Base-by-base conservation (phyloP, 2,329 filamentous ascomycete species). In the Hortaea werneckii region DNA sequence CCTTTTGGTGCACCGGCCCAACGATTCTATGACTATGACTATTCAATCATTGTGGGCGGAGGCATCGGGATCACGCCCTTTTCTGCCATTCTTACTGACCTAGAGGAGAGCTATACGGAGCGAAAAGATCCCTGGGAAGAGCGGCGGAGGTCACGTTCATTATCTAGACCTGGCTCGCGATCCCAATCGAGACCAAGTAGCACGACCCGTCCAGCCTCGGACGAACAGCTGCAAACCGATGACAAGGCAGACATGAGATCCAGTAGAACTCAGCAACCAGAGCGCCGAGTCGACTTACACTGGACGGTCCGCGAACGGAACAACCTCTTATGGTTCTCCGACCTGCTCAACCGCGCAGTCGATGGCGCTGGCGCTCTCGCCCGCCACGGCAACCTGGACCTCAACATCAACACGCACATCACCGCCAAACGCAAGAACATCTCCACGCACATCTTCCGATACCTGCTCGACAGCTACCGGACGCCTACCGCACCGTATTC, bases 221-320 rank as follows among this genome's bases (percentile, higher is more conserved):
- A 20, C 4, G 20, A 20, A 20, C 20, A 20, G 20, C 20, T 20
- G 20, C 20, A 20, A 20, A 20, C 20, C 20, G 20, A 20, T 27
- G 6, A 9, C 13, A 20, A 29, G 8, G 29, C 8, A 13, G 32
- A 39, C 45, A 12, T 40, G n/a, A 12, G 44, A 28, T 8, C 12
- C 20, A 27, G 13, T 6, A 37, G 75, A 30, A 68, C 75, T 4
- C 70, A 78, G 20, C 20, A 20, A 20, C 20, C 20, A 20, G 20
- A 20, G 20, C 20, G 20, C 20, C 20, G 20, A 20, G 20, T 20
- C 1, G 76, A 79, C 53, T 78, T 79, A 47, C 75, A 79, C 59
- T 79, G 77, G 76, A 76, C 75, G 51, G 75, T 79, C 0, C 73
- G 75, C 20, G 75, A 79, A 40, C 68, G 70, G 46, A 77, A 78